Conservation (phyloP, 2,329 filamentous ascomycete species). For the Aspergillus fumigatiaffinis region DNA sequence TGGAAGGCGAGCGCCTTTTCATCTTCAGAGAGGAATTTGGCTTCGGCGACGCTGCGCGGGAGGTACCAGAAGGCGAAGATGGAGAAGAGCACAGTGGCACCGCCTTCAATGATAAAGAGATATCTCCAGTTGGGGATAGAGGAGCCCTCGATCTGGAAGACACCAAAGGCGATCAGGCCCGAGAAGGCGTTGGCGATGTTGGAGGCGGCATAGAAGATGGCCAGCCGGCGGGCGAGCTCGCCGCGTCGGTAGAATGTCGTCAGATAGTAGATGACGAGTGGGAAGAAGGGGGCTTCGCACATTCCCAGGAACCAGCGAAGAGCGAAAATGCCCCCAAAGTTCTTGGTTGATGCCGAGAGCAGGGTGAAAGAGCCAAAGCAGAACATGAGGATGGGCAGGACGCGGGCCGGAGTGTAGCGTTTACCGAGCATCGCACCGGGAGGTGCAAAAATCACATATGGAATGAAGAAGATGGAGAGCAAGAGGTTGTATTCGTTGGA, state of each 20-base stretch:
- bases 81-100: constrained; percentile 58
- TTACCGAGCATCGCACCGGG: constrained; percentile 65
- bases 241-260: constrained; percentile 67
- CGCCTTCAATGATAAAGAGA: constrained; percentile 56
- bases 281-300: constrained; percentile 66
- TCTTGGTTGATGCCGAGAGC: constrained; percentile 52
- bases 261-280: constrained; percentile 62
- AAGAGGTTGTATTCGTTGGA: constrained; percentile 65
- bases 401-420: constrained; percentile 60
- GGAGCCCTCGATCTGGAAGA: constrained; percentile 55
- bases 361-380: constrained; percentile 64
- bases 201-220: constrained; percentile 71
- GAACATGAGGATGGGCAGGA: constrained; percentile 66
- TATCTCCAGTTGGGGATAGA: constrained; percentile 50
- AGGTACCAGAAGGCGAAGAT: constrained; percentile 67
- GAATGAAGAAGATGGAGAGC: constrained; percentile 69
- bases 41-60: constrained; percentile 60
- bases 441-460: constrained; percentile 67
- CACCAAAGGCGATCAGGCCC: constrained; percentile 56
- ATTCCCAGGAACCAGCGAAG: constrained; percentile 67
- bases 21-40: constrained; percentile 61
- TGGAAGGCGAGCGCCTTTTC: constrained; percentile 67
- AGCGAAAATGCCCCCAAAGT: constrained; percentile 64
- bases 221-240: constrained; percentile 66
- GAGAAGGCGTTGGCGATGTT: constrained; percentile 69